Evolutionary conservation across 257 asterid species (phyloP).

Genomic region (Knoxia roxburghii): DNA sequence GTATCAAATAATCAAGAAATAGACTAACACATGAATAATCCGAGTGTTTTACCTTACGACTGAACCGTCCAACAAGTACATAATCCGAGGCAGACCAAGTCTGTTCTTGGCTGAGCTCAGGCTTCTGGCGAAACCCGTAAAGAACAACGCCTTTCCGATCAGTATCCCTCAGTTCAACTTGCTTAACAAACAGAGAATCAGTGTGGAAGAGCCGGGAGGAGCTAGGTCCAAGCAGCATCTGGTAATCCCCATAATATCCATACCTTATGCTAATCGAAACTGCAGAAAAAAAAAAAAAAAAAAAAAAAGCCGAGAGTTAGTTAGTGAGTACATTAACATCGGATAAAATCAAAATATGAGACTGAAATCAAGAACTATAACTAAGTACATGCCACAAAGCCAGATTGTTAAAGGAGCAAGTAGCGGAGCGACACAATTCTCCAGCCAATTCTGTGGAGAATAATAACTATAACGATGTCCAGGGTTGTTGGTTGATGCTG

Average conservation of each 20-base stretch:
- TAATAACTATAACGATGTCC: neutral
- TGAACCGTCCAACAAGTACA: slow-evolving; percentile 10
- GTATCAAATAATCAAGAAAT: no score
- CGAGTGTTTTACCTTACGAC: no score
- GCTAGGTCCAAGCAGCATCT: slow-evolving; percentile 19
- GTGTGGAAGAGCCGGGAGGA: slow-evolving; percentile 9
- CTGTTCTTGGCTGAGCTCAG: slow-evolving; percentile 15
- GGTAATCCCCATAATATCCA: slow-evolving; percentile 15
- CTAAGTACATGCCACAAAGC: slow-evolving; percentile 16
- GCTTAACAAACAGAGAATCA: slow-evolving; percentile 17
- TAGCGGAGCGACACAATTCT: slow-evolving; percentile 4
- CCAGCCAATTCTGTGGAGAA: neutral
- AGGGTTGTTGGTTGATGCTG: neutral
- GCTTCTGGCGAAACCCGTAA: slow-evolving; percentile 16
- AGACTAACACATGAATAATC: no score
- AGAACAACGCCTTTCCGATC: slow-evolving; percentile 8
- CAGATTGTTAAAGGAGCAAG: slow-evolving; percentile 9
- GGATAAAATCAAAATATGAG: neutral
- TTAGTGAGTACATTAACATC: neutral
- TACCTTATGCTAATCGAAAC: slow-evolving; percentile 6
- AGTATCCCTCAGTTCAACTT: slow-evolving; percentile 7
- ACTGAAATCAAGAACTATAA: no score
- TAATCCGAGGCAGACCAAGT: slow-evolving; percentile 4
- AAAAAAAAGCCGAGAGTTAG: no score
- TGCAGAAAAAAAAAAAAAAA: no score